Evolutionary conservation across 2,329 filamentous ascomycete genomes (phyloP).

Genomic region (Penicillium sp.): DNA sequence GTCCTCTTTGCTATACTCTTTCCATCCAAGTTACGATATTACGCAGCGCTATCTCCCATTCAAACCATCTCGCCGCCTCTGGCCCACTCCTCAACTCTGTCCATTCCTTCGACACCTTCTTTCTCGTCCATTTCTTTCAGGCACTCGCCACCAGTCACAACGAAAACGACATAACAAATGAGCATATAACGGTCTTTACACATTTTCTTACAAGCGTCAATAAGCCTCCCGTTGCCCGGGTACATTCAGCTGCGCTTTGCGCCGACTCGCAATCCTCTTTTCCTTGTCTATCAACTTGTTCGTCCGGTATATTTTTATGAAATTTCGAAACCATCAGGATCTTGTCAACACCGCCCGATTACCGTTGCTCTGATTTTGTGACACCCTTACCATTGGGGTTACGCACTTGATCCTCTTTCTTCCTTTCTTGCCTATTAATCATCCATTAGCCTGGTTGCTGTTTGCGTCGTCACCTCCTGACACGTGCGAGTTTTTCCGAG

Average conservation of each 20-base stretch:
- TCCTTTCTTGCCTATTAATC: conserved; percentile 28
- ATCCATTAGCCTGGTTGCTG: conserved; percentile 32
- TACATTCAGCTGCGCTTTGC: conserved; percentile 26
- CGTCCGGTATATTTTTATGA: conserved; percentile 29
- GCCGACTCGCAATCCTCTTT: conserved; percentile 26
- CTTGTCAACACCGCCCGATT: conserved; percentile 3
- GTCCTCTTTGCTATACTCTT: conserved; percentile 27
- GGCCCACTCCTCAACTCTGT: conserved; percentile 10
- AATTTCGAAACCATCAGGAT: conserved; percentile 2
- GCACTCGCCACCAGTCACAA: conserved; percentile 20
- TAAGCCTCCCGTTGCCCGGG: conserved; percentile 25
- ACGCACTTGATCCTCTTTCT: conserved; percentile 21
- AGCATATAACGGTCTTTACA: conserved; percentile 42
- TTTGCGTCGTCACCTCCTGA: conserved; percentile 14
- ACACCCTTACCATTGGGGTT: conserved; percentile 21
- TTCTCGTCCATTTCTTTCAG: conserved; percentile 17
- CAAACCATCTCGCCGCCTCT: conserved; percentile 12
- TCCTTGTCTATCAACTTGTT: conserved; percentile 24
- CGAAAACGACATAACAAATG: conserved; percentile 40
- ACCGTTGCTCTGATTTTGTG: conserved; percentile 23
- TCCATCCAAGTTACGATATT: conserved; percentile 36
- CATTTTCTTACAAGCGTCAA: conserved; percentile 33
- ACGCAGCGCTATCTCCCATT: conserved; percentile 37
- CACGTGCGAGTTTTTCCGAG: conserved; percentile 19
- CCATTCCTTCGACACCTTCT: conserved; percentile 26